Evolutionary conservation across 148 eudicot genomes (phyloP).

Genomic region (Chenopodium suecicum): DNA sequence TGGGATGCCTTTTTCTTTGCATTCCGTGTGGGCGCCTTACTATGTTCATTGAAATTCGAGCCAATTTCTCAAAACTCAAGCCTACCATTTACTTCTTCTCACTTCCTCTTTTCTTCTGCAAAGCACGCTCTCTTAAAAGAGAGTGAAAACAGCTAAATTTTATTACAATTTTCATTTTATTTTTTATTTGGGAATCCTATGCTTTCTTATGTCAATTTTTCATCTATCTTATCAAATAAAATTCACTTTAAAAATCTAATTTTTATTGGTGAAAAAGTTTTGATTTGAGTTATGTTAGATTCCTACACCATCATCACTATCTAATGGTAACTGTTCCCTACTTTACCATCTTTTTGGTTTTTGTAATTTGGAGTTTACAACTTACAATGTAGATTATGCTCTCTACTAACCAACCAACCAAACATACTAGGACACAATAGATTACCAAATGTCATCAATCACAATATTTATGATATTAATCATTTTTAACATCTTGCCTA

Average conservation of each 20-base stretch:
- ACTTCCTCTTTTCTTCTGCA: conserved; percentile 15
- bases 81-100: conserved; percentile 1
- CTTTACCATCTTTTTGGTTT: conserved; percentile 16
- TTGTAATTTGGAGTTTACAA: neutral
- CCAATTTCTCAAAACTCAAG: neutral
- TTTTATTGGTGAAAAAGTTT: neutral
- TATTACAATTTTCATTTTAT: no score
- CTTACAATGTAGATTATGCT: neutral
- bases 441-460: no score
- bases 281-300: conserved; percentile 23
- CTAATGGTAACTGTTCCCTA: conserved; percentile 29
- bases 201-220: conserved; percentile 6
- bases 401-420: neutral
- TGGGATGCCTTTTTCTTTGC: conserved; percentile 28
- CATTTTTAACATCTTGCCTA: no score
- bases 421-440: neutral
- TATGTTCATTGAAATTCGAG: neutral
- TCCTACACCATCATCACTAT: conserved; percentile 40
- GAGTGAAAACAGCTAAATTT: neutral
- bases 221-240: neutral
- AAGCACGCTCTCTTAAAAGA: conserved; percentile 27
- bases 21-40: conserved; percentile 39
- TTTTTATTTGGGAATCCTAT: conserved; percentile 26
- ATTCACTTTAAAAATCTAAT: neutral
- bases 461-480: no score